phyloP scores from a whole-genome alignment of 1,284 basidiomycete species.

The Cystobasidiaceae sp. region DNA sequence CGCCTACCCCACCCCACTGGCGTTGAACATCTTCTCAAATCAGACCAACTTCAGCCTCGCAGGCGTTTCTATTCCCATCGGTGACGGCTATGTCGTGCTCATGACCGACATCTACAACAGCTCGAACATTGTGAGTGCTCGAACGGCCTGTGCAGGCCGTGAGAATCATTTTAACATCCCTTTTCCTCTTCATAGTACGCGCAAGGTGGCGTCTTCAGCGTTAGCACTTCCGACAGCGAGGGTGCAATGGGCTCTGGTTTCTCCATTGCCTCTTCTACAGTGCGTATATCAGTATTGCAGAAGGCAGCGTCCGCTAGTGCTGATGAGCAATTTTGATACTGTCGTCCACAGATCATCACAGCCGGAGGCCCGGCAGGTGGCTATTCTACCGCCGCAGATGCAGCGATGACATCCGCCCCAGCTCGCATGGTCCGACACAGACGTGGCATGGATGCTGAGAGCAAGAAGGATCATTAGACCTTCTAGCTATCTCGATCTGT shows the following conservation, averaged over 20 bases:
- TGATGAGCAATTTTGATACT: neutral
- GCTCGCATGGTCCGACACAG: constrained; percentile 2
- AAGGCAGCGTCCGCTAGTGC: no score
- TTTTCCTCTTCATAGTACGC: constrained; percentile 1
- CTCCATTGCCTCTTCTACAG: constrained; percentile 11
- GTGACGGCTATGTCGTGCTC: constrained; percentile 18
- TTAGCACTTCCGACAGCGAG: neutral
- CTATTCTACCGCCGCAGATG: neutral
- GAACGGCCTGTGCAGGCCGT: neutral
- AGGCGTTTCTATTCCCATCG: constrained; percentile 13
- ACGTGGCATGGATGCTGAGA: neutral
- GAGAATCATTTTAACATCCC: neutral
- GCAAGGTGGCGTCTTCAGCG: constrained; percentile 27
- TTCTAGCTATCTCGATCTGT: neutral
- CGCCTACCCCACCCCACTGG: constrained; percentile 19
- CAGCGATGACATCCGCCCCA: neutral
- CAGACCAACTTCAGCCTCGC: constrained; percentile 1
- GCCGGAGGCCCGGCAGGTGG: constrained; percentile 5
- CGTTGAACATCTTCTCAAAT: constrained; percentile 19
- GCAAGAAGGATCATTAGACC: neutral
- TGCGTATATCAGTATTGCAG: no score
- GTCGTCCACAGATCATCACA: constrained; percentile 3
- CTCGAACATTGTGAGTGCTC: constrained; percentile 21
- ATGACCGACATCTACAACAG: constrained; percentile 28
- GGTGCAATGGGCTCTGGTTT: constrained; percentile 13